These are phyloP conservation scores for Actinidia polygama DNA, from an alignment of 179 eudicot genomes.

Conservation along the genomic window DNA sequence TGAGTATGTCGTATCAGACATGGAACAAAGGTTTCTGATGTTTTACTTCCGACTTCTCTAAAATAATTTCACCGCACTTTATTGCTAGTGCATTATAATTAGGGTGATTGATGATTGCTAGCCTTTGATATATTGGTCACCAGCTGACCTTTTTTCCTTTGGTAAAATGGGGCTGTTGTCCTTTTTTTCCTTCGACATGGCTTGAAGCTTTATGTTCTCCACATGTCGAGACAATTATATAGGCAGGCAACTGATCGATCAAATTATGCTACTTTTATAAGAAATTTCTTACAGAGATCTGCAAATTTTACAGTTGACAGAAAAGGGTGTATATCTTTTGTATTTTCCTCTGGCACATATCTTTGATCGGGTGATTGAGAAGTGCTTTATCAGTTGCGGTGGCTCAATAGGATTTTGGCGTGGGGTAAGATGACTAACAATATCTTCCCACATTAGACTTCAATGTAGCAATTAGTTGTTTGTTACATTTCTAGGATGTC, in stretches of 20 bases:
- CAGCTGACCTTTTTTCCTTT: not conserved
- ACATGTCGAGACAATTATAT: not conserved
- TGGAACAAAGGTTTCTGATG: not conserved
- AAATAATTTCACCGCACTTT: not conserved
- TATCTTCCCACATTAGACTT: slow-evolving; percentile 2
- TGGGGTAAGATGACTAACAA: slow-evolving; percentile 62
- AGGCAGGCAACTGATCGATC: not conserved
- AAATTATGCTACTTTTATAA: not conserved
- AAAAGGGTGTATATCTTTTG: slow-evolving; percentile 73
- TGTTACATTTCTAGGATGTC: slow-evolving; percentile 61
- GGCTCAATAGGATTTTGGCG: slow-evolving; percentile 95
- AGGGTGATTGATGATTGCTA: slow-evolving; percentile 4
- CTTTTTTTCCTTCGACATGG: too few species aligned
- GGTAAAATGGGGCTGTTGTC: too few species aligned
- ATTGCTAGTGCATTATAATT: not conserved
- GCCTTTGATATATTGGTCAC: not conserved
- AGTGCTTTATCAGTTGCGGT: slow-evolving; percentile 70
- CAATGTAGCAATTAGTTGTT: not conserved
- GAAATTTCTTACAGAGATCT: not conserved
- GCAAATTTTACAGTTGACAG: slow-evolving; percentile 66
- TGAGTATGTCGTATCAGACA: not conserved
- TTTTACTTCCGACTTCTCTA: not conserved
- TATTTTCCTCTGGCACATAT: slow-evolving; percentile 97
- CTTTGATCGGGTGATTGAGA: slow-evolving; percentile 90
- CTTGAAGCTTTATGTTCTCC: slow-evolving; percentile 1